Evolutionary conservation across 331 rosid species (phyloP), one percentile per base, ranked within the genome.

Genomic region (Phaseolus coccineus): DNA sequence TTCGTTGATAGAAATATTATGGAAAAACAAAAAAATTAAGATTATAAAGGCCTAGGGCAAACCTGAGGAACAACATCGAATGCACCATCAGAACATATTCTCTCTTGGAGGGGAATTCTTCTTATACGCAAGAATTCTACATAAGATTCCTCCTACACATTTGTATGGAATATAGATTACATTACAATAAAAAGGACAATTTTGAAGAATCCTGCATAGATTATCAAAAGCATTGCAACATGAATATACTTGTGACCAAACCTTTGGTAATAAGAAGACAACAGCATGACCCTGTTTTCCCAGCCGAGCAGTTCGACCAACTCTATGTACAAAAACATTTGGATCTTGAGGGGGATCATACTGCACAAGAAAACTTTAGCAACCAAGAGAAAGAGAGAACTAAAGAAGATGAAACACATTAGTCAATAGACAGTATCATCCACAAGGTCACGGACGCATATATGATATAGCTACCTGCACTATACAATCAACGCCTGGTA

Each of bases 321-420:
- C 98, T 90, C 99, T 88, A 83, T 93, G 99, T 63, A 93, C 12
- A 16, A 93, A 96, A 71, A 96, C 99, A 81, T 93, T 89, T 53
- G 97, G 99, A 78, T 96, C 94, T 89, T 93, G 96, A 55, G 99
- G 99, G 62, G 98, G 92, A 89, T 96, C 97, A 82, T 93, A 96
- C 99, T 91, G 91, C 81, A 72, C 31, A 72, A 79, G 68, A 76
- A 56, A 58, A 59, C 53, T 72, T 78, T 53, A 37, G 70, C 42
- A 22, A 15, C 48, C 69, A 9, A 35, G 15, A 22, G 25, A 55
- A 10, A 46, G 44, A 57, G 30, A 50, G 4, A 70, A 72, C 10
- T 37, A 37, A 30, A 71, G 74, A 58, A 73, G 77, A 73, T 69
- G 22, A 72, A 72, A 40, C 47, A 61, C 28, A 28, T 37, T 6